Base-by-base conservation (phyloP, 768 basidiomycete genomes). In the Leccinum imitatum region DNA sequence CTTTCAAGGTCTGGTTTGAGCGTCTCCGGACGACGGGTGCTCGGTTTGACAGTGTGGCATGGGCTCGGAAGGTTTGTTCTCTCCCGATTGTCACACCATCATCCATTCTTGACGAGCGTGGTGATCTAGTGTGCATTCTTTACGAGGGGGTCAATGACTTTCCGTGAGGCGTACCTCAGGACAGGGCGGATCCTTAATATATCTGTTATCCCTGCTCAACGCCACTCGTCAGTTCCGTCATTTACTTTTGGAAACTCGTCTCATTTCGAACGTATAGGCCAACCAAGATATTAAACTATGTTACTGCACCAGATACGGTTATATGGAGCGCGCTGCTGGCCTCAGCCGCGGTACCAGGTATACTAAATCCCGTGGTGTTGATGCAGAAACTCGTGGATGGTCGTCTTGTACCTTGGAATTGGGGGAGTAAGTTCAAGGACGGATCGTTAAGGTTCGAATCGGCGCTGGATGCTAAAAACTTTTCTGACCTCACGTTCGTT, bases 141-240 rank as follows among this genome's bases (percentile, higher is more conserved):
- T 72, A 96, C 94, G 8, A 82, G 87, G 60, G 96, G 96, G 3
- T 94, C 92, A 2, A 85, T 92, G 84, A 98, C 96, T 2, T 99
- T 99, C 77, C 86, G 85, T 53, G 97, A 99, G 71, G 96, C 96
- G 1, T 98, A 96, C 67, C 76, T 93, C 68, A 81, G 89, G 65
- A 99, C 97, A 0, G 96, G 96, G 25, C 84, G 96, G 41, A 90
- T 96, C 27, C 79, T 99, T 33, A 98, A 98, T 70, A 87, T 98
- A 30, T 95, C 93, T 14, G 93, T 97, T 50, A 88, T 95, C 39
- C 94, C 93, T 6, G 90, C 89, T 37, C 92, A 94, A 72, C 83
- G 87, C 17, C 91, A 98, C 76, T 93, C 93, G 91, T 80, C 63
- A 65, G 84, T 80, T 50, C 4, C 25, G 13, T 50, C 23, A 47